phyloP scores from a whole-genome alignment of 2,329 filamentous ascomycete species.

The Cordyceps javanica region DNA sequence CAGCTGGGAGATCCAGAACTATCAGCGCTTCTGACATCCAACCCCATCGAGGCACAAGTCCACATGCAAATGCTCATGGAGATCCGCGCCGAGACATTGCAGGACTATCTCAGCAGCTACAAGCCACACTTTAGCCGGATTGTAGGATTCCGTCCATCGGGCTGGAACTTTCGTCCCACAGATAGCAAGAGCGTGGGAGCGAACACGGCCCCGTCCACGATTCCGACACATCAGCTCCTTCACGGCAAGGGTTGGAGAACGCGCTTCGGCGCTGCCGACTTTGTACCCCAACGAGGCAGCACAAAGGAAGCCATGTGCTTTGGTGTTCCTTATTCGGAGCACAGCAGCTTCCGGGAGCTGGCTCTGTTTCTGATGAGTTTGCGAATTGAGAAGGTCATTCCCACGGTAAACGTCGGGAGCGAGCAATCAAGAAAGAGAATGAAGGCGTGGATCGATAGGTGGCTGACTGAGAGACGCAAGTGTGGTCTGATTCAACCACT shows the following conservation, averaged over 20 bases:
- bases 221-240: constrained; percentile 45
- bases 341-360: constrained; percentile 89
- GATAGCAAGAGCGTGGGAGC: constrained; percentile 48
- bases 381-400: constrained; percentile 82
- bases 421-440: constrained; percentile 51
- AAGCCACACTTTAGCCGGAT: constrained; percentile 78
- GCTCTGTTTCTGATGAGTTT: constrained; percentile 88
- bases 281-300: constrained; percentile 77
- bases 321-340: constrained; percentile 92
- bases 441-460: constrained; percentile 60
- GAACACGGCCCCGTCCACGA: constrained; percentile 41
- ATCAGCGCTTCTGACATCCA: constrained; percentile 64
- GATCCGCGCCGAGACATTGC: constrained; percentile 82
- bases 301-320: constrained; percentile 80
- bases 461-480: constrained; percentile 51
- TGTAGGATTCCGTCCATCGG: constrained; percentile 85
- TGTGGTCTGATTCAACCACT: constrained; percentile 46
- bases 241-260: constrained; percentile 67
- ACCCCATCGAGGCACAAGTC: constrained; percentile 83
- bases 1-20: constrained; percentile 85
- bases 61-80: constrained; percentile 98
- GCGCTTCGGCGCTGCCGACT: constrained; percentile 62
- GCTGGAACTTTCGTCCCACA: constrained; percentile 84
- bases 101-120: constrained; percentile 78
- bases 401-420: constrained; percentile 78